Base-by-base conservation (phyloP, 1,284 basidiomycete species). In the Cryptococcus sp. region DNA sequence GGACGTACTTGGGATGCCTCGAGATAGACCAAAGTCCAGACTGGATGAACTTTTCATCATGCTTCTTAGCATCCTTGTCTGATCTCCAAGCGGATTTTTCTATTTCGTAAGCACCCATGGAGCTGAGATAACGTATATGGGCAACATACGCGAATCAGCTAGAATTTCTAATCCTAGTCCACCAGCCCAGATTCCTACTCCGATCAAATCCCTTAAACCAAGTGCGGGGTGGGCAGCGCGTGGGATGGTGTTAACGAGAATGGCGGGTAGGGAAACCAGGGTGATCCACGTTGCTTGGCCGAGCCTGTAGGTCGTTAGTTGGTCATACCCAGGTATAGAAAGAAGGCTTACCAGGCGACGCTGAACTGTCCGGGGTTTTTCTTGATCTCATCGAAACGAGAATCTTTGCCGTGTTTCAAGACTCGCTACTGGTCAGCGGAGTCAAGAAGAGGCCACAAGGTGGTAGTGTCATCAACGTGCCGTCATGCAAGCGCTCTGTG, bases 261-360 rank as follows among this genome's bases (percentile, higher is more conserved):
- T 86, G 13, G 86, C 81, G 1, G 85, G 85, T 2, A 88, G 76
- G 13, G 85, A 84, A 46, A 85, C 83, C 13, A 85, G 55, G 43
- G 82, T 78, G 45, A 87, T 80, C 86, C 86, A 88, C 2, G 82
- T 82, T 0, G 84, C 85, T 83, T 88, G 86, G 7, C 79, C 82
- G 62, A 87, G 50, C 65, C 63, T 67, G 25, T 16, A 34, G 10
- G 32, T 16, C 32, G 32, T 34, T 34, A 34, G 10, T 9, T 9
- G 32, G 10, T 34, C 10, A 9, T 9, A 34, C 16, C 10, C 10
- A 34, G 9, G 32, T 24, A 10, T 2, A 22, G 34, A 16, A 21
- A 37, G 24, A 25, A 28, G 40, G 57, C 63, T 32, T 44, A 78
- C 86, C 86, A 90, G 49, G 79, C 84, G 34, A 67, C 76, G 1